Evolutionary conservation across 148 eudicot genomes (phyloP), one percentile per base, ranked within the genome.

Genomic region (Talinum fruticosum): DNA sequence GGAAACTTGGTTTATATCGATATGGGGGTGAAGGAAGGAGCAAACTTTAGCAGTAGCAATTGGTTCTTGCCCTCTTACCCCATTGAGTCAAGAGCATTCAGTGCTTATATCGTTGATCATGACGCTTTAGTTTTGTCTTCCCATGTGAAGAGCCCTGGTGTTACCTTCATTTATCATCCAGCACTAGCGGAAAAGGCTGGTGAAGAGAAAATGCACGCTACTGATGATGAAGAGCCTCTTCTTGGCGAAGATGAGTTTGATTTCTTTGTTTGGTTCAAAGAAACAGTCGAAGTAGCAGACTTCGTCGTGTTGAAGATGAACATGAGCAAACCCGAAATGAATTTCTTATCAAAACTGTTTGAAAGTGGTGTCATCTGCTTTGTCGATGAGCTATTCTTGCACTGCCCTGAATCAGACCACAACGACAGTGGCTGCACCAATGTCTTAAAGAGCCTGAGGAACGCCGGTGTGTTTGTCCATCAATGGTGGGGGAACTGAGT

Each of bases 251-350:
- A 85, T 6, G 89, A 79, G 44, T 94, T 94, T 35, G 94, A 90
- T 76, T 94, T 94, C 67, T 78, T 84, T 29, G 64, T 78, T 24
- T 94, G 98, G 98, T 92, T 94, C 69, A 86, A 87, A 57, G 91
- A 85, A 74, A 90, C 93, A 0, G 87, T 90, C 0, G 81, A 61
- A 44, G 81, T 82, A n/a, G 90, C 86, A 2, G 98, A 92, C 74
- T 85, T 92, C 41, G 94, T 90, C 69, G 93, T 92, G 35, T 78
- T 94, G 69, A 87, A 84, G 91, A 90, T 94, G 91, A 94, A 88
- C 66, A 82, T 91, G 5, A 86, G 90, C 29, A 78, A 72, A 26
- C 82, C 82, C 19, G 90, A 91, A 82, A 73, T 83, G 80, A 87
- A 85, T 16, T 83, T 91, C 61, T 88, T 93, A 34, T 84, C 82